phyloP scores from a whole-genome alignment of 2,329 filamentous ascomycete species.

The Aspergillus luchuensis region DNA sequence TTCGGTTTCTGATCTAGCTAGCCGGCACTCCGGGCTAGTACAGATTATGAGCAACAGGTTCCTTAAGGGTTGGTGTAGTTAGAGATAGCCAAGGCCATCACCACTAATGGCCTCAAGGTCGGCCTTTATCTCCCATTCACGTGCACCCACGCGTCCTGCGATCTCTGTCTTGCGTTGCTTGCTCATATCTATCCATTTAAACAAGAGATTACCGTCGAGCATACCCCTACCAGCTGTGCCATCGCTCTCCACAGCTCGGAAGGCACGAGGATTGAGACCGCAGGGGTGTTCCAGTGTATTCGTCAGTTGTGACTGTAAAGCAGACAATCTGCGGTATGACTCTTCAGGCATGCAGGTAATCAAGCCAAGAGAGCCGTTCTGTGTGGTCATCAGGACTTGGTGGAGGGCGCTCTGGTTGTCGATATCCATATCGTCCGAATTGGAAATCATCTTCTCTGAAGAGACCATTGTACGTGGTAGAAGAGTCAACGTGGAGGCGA shows the following conservation, averaged over 20 bases:
- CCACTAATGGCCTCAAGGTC: slow-evolving; percentile 70
- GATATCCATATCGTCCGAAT: slow-evolving; percentile 43
- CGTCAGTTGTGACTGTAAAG: slow-evolving; percentile 76
- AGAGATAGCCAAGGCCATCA: slow-evolving; percentile 58
- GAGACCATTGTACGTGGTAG: slow-evolving; percentile 66
- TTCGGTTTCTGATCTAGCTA: neutral
- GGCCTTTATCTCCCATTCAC: slow-evolving; percentile 66
- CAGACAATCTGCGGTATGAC: slow-evolving; percentile 79
- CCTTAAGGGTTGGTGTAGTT: slow-evolving; percentile 1
- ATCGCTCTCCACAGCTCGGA: slow-evolving; percentile 62
- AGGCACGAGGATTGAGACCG: slow-evolving; percentile 80
- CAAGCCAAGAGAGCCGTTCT: slow-evolving; percentile 74
- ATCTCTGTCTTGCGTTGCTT: slow-evolving; percentile 72
- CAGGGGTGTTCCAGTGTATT: slow-evolving; percentile 74
- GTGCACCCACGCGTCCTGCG: slow-evolving; percentile 69
- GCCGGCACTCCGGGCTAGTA: neutral
- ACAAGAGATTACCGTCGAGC: slow-evolving; percentile 76
- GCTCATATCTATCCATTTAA: slow-evolving; percentile 74
- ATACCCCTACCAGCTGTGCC: slow-evolving; percentile 61
- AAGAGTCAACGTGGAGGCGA: slow-evolving; percentile 72
- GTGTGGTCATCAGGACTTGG: slow-evolving; percentile 69
- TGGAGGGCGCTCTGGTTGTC: slow-evolving; percentile 40
- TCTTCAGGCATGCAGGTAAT: slow-evolving; percentile 77
- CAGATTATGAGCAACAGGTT: neutral
- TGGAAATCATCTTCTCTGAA: slow-evolving; percentile 37